Conservation (phyloP, 305 asterid genomes). For the Lippia alba region DNA sequence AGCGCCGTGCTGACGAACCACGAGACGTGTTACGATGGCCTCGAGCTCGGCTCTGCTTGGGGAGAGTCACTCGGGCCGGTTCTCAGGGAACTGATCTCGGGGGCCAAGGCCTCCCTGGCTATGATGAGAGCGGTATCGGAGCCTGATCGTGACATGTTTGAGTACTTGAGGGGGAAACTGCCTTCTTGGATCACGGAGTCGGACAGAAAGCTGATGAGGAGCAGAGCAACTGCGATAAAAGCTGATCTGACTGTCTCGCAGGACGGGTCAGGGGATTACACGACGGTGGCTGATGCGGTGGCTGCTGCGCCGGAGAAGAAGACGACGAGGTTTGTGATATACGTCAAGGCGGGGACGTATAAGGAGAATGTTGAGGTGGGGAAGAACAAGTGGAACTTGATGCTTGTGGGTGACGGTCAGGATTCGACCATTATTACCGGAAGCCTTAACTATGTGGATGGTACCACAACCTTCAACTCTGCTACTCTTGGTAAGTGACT, state of each 20-base stretch:
- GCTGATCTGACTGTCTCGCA: constrained; percentile 54
- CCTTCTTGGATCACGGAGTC: constrained; percentile 50
- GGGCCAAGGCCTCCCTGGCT: constrained; percentile 49
- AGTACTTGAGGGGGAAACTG: constrained; percentile 7
- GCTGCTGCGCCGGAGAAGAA: constrained; percentile 54
- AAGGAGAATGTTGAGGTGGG: constrained; percentile 55
- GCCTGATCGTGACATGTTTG: background rate
- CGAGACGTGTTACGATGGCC: constrained; percentile 55
- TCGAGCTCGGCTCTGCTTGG: constrained; percentile 39
- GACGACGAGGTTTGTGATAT: constrained; percentile 46
- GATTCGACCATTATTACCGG: constrained; percentile 50
- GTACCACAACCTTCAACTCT: constrained; percentile 56
- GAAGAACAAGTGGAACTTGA: constrained; percentile 49
- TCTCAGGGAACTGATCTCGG: constrained; percentile 39
- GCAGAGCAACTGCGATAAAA: constrained; percentile 29
- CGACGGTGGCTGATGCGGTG: constrained; percentile 51
- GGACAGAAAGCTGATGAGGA: constrained; percentile 50
- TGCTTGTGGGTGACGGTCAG: constrained; percentile 68
- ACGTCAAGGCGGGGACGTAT: constrained; percentile 57
- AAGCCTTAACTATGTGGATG: constrained; percentile 49
- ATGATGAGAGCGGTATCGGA: constrained; percentile 35
- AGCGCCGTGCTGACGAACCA: constrained; percentile 63
- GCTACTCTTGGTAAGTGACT: constrained; percentile 58
- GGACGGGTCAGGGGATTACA: constrained; percentile 55
- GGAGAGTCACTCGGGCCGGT: constrained; percentile 6